Base-by-base conservation (phyloP, 1,284 basidiomycete genomes). In the Trametes versicolor region DNA sequence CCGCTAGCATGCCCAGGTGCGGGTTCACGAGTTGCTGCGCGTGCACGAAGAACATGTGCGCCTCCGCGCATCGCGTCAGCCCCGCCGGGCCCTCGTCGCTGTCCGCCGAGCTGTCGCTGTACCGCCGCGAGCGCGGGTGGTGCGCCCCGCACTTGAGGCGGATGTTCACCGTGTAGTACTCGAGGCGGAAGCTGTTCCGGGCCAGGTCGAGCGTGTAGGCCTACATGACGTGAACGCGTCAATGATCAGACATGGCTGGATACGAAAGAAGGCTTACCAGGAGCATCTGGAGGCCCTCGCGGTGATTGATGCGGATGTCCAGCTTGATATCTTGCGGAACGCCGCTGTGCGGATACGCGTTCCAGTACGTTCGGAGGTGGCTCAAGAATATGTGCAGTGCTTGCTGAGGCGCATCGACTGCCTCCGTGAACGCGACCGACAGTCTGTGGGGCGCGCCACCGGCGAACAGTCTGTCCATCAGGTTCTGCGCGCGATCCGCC, bases 281-380 rank as follows among this genome's bases (percentile, higher is more conserved):
- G 4, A 25, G 10, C 4, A 27, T 2, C 45, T 10, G 21, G 45
- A 48, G 7, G 10, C 21, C 21, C 8, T 12, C 12, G 10, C 10
- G 21, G 7, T 48, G 45, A 5, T 9, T 15, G 23, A 48, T 23
- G 9, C 23, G 23, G 9, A 48, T 12, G 19, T 43, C 25, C 17
- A 59, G 17, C 23, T 17, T 15, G 27, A 59, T 6, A 3, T 32
- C 37, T 37, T 59, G 29, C 34, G 58, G 58, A 19, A 51, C 25
- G 1, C 32, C 21, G 8, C 25, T 21, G 27, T 21, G 37, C 0
- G 49, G 58, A 10, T 7, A 43, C 25, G 58, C 36, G 9, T 27
- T 32, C 58, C 58, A 59, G n/a, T 51, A 51, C 19, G 7, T 27
- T 23, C 48, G 58, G 21, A 59, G 37, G 25, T 13, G 2, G 15